These are phyloP conservation scores for Thecaphora frezii DNA, from an alignment of 1,284 basidiomycete genomes.

Conservation along the genomic window DNA sequence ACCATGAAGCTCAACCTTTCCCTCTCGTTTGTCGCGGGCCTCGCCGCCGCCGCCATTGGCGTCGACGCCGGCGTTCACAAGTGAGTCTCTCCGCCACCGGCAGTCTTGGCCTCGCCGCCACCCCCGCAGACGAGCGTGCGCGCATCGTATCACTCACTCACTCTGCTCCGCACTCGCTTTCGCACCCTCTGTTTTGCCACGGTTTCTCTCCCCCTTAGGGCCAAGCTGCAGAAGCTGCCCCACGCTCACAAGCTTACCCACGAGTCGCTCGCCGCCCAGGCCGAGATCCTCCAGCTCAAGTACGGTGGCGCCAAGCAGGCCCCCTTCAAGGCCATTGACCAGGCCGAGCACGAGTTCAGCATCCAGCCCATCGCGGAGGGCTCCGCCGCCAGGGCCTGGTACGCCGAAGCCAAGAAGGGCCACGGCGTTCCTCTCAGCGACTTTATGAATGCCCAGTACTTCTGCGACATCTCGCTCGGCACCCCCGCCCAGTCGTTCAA, in stretches of 20 bases:
- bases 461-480: conserved; percentile 81
- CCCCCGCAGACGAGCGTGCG: background rate
- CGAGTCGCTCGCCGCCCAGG: conserved; percentile 69
- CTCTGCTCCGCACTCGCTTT: background rate
- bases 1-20: conserved; percentile 55
- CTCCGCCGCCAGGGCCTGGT: conserved; percentile 39
- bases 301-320: conserved; percentile 52
- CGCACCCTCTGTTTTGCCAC: background rate
- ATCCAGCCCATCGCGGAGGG: conserved; percentile 53
- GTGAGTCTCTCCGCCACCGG: conserved; percentile 5
- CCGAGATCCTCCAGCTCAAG: conserved; percentile 54
- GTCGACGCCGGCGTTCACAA: conserved; percentile 60
- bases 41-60: conserved; percentile 60
- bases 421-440: conserved; percentile 89
- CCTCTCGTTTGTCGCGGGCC: conserved; percentile 69
- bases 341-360: conserved; percentile 65
- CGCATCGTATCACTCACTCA: background rate
- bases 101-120: too few species aligned
- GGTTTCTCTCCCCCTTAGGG: conserved; percentile 7
- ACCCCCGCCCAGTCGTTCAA: conserved; percentile 72
- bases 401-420: conserved; percentile 67
- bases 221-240: conserved; percentile 67
- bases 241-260: conserved; percentile 70
- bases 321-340: conserved; percentile 61
- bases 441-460: conserved; percentile 99